A percentile compares a stretch with the other conserved stretches of the same genome.
Conservation (phyloP, 2,329 filamentous ascomycete species). For the Magnaporthiopsis incrustans region DNA sequence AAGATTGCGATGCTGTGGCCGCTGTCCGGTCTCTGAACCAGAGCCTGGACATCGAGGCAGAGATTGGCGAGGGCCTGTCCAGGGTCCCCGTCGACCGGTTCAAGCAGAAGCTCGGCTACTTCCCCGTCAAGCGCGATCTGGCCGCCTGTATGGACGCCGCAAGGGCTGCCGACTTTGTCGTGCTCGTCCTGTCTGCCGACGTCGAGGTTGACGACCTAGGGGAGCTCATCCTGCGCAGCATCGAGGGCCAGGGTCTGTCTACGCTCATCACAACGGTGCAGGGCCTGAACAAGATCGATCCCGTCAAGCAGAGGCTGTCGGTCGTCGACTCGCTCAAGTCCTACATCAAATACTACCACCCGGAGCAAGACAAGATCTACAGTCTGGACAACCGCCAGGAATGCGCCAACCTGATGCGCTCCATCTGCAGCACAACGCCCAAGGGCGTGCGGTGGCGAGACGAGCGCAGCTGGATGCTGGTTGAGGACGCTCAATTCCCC, state of each 20-base stretch:
- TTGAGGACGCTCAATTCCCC: slow-evolving; percentile 72
- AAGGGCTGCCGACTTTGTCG: slow-evolving; percentile 81
- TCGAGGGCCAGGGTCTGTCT: slow-evolving; percentile 91
- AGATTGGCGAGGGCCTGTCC: slow-evolving; percentile 50
- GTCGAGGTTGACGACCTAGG: slow-evolving; percentile 79
- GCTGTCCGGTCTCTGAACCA: slow-evolving; percentile 65
- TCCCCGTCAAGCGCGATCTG: slow-evolving; percentile 66
- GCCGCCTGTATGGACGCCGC: slow-evolving; percentile 76
- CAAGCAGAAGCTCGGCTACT: slow-evolving; percentile 87
- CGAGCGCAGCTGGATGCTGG: slow-evolving; percentile 89
- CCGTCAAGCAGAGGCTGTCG: slow-evolving; percentile 68
- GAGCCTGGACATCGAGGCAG: slow-evolving; percentile 70
- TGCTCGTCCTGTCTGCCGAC: slow-evolving; percentile 75
- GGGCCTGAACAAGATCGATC: slow-evolving; percentile 68
- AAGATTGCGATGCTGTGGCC: slow-evolving; percentile 57
- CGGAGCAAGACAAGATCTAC: slow-evolving; percentile 83
- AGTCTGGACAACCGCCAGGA: slow-evolving; percentile 84
- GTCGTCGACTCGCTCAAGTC: slow-evolving; percentile 79
- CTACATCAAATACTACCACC: slow-evolving; percentile 91
- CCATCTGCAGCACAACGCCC: slow-evolving; percentile 82
- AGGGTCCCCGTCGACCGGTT: slow-evolving; percentile 77
- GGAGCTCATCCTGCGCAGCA: slow-evolving; percentile 74
- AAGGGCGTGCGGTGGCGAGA: slow-evolving; percentile 96
- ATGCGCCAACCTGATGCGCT: slow-evolving; percentile 82
- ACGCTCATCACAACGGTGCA: slow-evolving; percentile 84